A percentile compares a stretch with the other conserved stretches of the same genome.
Evolutionary conservation across 1,284 basidiomycete species (phyloP).

Genomic region (Marasmius fiardii): DNA sequence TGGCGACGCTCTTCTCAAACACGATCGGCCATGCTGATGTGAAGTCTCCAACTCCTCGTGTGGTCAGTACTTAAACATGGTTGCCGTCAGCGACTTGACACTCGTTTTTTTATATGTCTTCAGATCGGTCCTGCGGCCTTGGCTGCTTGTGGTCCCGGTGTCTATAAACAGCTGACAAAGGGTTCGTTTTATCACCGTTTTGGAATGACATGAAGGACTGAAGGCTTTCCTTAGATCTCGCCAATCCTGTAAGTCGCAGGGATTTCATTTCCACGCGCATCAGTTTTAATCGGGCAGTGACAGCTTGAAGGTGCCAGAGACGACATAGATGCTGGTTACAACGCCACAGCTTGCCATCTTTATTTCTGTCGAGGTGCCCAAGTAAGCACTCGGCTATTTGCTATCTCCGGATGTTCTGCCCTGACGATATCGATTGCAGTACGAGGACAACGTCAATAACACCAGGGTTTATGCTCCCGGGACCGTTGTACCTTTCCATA

Average conservation of each 20-base stretch:
- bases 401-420: not conserved
- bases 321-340: constrained; percentile 27
- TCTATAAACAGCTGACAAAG: constrained; percentile 25
- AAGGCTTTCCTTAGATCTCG: constrained; percentile 20
- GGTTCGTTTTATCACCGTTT: constrained; percentile 13
- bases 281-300: no score
- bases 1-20: constrained; percentile 5
- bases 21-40: constrained; percentile 25
- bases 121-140: constrained; percentile 25
- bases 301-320: constrained; percentile 30
- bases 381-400: constrained; percentile 15
- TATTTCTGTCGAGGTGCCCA: constrained; percentile 34
- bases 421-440: constrained; percentile 16
- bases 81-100: no score
- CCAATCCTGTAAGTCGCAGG: constrained; percentile 26
- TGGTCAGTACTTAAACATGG: no score
- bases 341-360: constrained; percentile 31
- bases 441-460: constrained; percentile 28
- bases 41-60: constrained; percentile 26
- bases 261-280: no score
- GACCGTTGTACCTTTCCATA: constrained; percentile 25
- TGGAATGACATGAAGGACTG: not conserved
- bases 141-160: constrained; percentile 28
- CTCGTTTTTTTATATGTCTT: not conserved
- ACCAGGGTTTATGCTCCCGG: constrained; percentile 26